These are phyloP conservation scores for Candida sp. DNA, from an alignment of 1,139 yeast genomes.

Conservation along the genomic window DNA sequence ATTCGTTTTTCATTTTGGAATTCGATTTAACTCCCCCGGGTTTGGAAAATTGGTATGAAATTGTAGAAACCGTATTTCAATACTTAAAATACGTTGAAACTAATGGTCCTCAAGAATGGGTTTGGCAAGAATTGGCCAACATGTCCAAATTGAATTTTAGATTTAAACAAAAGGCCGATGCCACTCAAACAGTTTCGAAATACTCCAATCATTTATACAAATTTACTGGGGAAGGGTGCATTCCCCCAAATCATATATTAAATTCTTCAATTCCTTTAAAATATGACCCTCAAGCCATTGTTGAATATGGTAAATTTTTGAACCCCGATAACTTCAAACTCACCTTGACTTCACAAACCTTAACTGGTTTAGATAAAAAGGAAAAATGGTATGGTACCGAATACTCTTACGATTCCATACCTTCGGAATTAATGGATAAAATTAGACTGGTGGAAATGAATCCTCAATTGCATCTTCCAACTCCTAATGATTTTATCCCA, in stretches of 20 bases:
- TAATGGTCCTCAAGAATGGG: conserved; percentile 57
- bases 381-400: conserved; percentile 95
- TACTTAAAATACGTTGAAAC: conserved; percentile 57
- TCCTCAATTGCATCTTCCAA: conserved; percentile 57
- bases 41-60: conserved; percentile 56
- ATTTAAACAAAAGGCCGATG: conserved; percentile 63
- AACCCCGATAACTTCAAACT: conserved; percentile 60
- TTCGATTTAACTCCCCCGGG: conserved; percentile 79
- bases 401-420: conserved; percentile 50
- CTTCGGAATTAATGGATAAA: conserved; percentile 29
- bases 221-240: conserved; percentile 29
- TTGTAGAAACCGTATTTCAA: conserved; percentile 61
- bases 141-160: conserved; percentile 53
- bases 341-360: conserved; percentile 50
- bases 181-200: conserved; percentile 58
- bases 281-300: conserved; percentile 55
- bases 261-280: conserved; percentile 56
- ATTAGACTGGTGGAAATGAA: conserved; percentile 33
- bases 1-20: conserved; percentile 62
- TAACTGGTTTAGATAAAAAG: conserved; percentile 33
- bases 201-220: conserved; percentile 43
- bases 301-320: conserved; percentile 48
- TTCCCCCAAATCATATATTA: conserved; percentile 65
- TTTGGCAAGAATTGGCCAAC: conserved; percentile 47
- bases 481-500: conserved; percentile 76